A percentile compares a stretch with the other conserved stretches of the same genome.
Conservation (phyloP, 805 yeast genomes). For the Saturnispora sanitii region DNA sequence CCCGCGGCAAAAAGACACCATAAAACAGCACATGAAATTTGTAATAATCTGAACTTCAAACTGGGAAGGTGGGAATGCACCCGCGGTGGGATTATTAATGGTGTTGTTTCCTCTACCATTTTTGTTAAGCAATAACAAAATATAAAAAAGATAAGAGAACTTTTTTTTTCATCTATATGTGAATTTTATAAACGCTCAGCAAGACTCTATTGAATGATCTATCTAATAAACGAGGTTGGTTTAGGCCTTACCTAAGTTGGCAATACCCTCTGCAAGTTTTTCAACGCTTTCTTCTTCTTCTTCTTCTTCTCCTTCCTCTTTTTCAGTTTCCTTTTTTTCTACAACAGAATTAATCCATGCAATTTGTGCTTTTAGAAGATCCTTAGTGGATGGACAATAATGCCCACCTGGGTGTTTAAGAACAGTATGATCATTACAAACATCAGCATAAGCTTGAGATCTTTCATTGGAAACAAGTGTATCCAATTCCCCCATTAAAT, state of each 20-base stretch:
- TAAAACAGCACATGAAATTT: constrained; percentile 60
- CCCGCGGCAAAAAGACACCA: constrained; percentile 95
- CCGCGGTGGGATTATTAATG: constrained; percentile 14
- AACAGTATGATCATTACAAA: constrained; percentile 38
- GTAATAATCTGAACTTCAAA: constrained; percentile 31
- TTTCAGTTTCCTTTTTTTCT: constrained; percentile 10
- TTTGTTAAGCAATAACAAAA: neutral
- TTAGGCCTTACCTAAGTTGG: constrained; percentile 23
- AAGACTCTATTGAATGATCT: neutral
- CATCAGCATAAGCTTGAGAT: constrained; percentile 49
- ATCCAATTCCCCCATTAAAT: constrained; percentile 79
- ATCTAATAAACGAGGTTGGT: neutral
- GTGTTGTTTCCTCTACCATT: constrained; percentile 19
- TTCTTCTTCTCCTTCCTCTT: constrained; percentile 7
- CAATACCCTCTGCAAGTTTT: constrained; percentile 16
- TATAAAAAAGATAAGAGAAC: neutral
- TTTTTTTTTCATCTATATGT: too few species aligned
- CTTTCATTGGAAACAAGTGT: constrained; percentile 73
- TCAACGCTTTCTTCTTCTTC: neutral
- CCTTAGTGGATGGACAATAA: constrained; percentile 83
- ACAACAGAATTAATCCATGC: constrained; percentile 27
- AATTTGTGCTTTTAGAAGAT: constrained; percentile 24
- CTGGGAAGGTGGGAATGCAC: constrained; percentile 17
- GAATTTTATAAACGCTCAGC: constrained; percentile 3
- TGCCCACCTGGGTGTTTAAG: constrained; percentile 94